A percentile compares a stretch with the other conserved stretches of the same genome.
Evolutionary conservation across 2,329 filamentous ascomycete species (phyloP).

Genomic region (Aspergillus amoenus): DNA sequence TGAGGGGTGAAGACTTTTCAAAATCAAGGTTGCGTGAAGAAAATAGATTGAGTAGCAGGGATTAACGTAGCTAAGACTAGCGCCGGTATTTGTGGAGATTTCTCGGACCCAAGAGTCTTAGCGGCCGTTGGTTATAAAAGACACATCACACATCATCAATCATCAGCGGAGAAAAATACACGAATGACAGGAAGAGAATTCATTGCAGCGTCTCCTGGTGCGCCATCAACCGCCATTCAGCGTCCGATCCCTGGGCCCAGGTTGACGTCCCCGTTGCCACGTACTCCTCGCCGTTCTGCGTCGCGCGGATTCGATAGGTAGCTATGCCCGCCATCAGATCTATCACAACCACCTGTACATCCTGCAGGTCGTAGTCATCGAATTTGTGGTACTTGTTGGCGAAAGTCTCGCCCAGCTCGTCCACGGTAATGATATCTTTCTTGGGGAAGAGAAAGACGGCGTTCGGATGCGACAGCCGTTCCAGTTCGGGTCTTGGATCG

Average conservation of each 20-base stretch:
- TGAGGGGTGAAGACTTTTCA: background rate
- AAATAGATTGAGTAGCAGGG: background rate
- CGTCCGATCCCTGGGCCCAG: conserved; percentile 39
- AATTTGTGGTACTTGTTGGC: conserved; percentile 37
- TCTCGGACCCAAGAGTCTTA: background rate
- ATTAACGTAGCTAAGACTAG: background rate
- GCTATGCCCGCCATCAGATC: conserved; percentile 38
- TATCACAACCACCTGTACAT: conserved; percentile 30
- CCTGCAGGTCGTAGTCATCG: conserved; percentile 23
- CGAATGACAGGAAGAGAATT: background rate
- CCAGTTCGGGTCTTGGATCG: conserved; percentile 34
- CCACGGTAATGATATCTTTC: conserved; percentile 31
- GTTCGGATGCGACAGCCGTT: conserved; percentile 28
- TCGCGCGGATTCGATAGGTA: conserved; percentile 34
- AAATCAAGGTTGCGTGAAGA: background rate
- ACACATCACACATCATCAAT: background rate
- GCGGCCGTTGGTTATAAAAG: background rate
- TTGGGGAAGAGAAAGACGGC: conserved; percentile 37
- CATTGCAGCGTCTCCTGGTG: conserved; percentile 36
- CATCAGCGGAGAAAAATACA: background rate
- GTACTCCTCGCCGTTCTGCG: conserved; percentile 26
- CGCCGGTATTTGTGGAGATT: conserved; percentile 4
- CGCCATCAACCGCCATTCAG: conserved; percentile 37
- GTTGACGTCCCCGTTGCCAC: conserved; percentile 33
- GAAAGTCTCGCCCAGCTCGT: conserved; percentile 28